Base-by-base conservation (phyloP, 1,284 basidiomycete species). In the Quambalaria eucalypti region DNA sequence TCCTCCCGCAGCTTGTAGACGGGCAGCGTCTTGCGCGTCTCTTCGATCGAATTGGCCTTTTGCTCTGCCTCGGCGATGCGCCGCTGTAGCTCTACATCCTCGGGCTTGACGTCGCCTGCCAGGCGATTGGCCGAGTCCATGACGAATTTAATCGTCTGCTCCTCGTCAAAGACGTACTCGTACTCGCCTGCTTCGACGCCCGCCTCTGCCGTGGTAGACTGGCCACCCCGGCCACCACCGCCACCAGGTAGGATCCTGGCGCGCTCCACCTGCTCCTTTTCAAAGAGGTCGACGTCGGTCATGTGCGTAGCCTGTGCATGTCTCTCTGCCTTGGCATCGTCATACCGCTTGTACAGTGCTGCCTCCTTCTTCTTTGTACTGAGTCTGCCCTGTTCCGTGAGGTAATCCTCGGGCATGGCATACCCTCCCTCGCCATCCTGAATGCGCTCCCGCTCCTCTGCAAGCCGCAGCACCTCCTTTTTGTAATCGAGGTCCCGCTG, bases 81-180 rank as follows among this genome's bases (percentile, higher is more conserved):
- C 54, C 84, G 81, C 73, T 92, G 84, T 25, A 98, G 78, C 28
- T 89, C 80, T 65, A 85, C 87, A 61, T 96, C 91, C 61, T 88
- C 87, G n/a, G 87, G 84, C 59, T 84, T 88, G 82, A 95, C 52
- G 19, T 51, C 40, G 39, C 80, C 81, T 10, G 61, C 73, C 25
- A 73, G 66, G 46, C 65, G 54, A 48, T 68, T 66, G 19, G 85
- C 83, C 19, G 42, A 46, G 52, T 92, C 90, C 82, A 90, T 85
- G 71, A 95, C 85, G 77, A 96, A 99, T 69, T 90, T 82, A 76
- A 99, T 98, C 21, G 90, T 91, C 77, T 96, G 91, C 66, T 84
- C 87, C 76, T 97, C 93, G 77, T 99, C 93, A 73, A 98, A 96
- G 38, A 99, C 93, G 76, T 91, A 99, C 62, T 98, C 93, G 74